phyloP scores from a whole-genome alignment of 2,329 filamentous ascomycete species.

The Drechslerella coelobrocha region DNA sequence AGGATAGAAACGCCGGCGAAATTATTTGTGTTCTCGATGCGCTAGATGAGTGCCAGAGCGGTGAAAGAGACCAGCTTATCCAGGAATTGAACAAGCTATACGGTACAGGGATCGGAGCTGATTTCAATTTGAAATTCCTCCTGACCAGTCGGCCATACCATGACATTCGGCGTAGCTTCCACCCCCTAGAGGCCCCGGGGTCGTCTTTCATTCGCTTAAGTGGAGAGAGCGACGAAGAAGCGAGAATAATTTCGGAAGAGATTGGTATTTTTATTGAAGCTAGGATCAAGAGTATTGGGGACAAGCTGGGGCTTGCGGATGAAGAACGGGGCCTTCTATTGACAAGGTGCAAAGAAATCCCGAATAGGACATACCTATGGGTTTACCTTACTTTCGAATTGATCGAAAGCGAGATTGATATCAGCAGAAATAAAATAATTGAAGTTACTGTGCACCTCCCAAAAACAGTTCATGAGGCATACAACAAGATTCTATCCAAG shows the following conservation, averaged over 20 bases:
- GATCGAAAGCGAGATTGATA: constrained; percentile 9
- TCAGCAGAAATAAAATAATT: not conserved
- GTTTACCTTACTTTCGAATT: constrained; percentile 7
- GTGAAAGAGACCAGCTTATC: constrained; percentile 52
- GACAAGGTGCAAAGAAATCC: not conserved
- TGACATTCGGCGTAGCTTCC: constrained; percentile 53
- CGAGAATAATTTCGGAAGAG: constrained; percentile 50
- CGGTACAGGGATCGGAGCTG: not conserved
- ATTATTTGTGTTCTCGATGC: constrained; percentile 60
- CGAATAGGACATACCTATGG: constrained; percentile 27
- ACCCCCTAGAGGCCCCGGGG: constrained; percentile 1
- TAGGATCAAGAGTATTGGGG: constrained; percentile 11
- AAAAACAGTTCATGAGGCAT: constrained; percentile 19
- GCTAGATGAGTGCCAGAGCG: constrained; percentile 58
- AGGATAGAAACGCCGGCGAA: constrained; percentile 33
- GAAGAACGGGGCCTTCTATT: not conserved
- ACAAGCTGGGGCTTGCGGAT: not conserved
- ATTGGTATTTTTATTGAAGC: constrained; percentile 52
- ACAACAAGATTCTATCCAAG: constrained; percentile 19
- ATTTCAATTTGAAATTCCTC: constrained; percentile 58
- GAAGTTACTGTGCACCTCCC: constrained; percentile 12
- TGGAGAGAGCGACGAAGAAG: constrained; percentile 50
- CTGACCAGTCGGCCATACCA: constrained; percentile 56
- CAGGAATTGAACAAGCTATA: constrained; percentile 55
- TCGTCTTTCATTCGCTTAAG: constrained; percentile 29